Percentiles rank a stretch among this genome's conserved stretches.
Evolutionary conservation across 225 moss, liverwort and hornwort genomes (phyloP).

Genomic region (Ulota crispa): DNA sequence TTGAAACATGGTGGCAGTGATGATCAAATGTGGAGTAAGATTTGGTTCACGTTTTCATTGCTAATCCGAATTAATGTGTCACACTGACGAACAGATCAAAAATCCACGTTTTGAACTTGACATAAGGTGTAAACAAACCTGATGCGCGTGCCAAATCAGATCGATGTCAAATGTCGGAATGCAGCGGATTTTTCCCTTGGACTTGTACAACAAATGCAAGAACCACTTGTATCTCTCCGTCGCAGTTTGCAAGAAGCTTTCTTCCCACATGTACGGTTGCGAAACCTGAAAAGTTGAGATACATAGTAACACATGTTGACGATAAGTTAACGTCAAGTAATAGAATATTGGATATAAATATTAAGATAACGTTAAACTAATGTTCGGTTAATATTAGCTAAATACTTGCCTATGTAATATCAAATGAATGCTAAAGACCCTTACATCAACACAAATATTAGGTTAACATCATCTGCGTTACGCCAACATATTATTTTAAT

Average conservation of each 20-base stretch:
- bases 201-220: slow-evolving; percentile 65
- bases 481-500: background rate
- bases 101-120: background rate
- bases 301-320: background rate
- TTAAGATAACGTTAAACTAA: background rate
- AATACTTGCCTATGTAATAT: background rate
- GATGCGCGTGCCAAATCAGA: slow-evolving; percentile 82
- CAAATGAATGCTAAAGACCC: background rate
- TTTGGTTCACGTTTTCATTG: background rate
- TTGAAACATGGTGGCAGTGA: background rate
- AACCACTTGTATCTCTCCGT: slow-evolving; percentile 74
- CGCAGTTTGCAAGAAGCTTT: slow-evolving; percentile 59
- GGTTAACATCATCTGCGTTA: background rate
- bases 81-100: background rate
- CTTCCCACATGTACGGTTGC: slow-evolving; percentile 72
- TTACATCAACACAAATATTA: background rate
- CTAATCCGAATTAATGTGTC: background rate
- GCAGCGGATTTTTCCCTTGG: slow-evolving; percentile 56
- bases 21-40: background rate
- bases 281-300: slow-evolving; percentile 47
- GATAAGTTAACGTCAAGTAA: background rate
- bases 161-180: slow-evolving; percentile 80
- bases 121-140: slow-evolving; percentile 40
- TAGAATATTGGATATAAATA: background rate
- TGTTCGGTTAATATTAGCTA: too few species aligned